These are phyloP conservation scores for Taphrina confusa DNA, from an alignment of 1,139 yeast species.

Conservation along the genomic window DNA sequence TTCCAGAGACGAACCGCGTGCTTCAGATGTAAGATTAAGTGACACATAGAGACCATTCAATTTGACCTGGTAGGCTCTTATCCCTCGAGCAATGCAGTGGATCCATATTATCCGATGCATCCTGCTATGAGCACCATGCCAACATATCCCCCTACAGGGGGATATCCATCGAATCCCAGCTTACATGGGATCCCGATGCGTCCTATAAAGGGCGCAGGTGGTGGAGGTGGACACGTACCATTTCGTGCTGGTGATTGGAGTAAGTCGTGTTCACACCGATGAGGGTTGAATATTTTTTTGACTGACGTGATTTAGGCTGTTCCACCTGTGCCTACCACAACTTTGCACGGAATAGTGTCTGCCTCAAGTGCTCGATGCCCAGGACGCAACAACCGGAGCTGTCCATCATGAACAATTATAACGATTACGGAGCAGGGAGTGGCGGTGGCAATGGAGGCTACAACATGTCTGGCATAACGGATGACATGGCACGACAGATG, in stretches of 20 bases:
- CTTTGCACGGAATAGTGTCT: conserved; percentile 70
- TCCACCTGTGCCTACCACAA: conserved; percentile 85
- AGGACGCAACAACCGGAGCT: conserved; percentile 1
- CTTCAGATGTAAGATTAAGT: conserved; percentile 87
- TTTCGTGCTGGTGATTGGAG: conserved; percentile 98
- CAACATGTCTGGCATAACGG: conserved; percentile 6
- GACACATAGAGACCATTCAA: no score
- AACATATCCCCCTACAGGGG: conserved; percentile 1
- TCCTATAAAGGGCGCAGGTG: conserved; percentile 52
- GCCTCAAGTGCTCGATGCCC: conserved; percentile 36
- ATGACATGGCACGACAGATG: conserved; percentile 11
- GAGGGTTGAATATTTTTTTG: not conserved
- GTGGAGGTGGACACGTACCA: conserved; percentile 50
- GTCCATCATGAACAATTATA: not conserved
- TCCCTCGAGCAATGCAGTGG: conserved; percentile 35
- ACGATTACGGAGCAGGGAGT: not conserved
- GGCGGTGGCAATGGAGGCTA: not conserved
- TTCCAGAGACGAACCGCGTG: conserved; percentile 94
- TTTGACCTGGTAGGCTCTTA: conserved; percentile 12
- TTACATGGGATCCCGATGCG: conserved; percentile 1
- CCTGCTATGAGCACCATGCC: conserved; percentile 23
- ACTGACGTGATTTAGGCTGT: conserved; percentile 13
- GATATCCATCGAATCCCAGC: not conserved
- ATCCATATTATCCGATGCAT: conserved; percentile 15
- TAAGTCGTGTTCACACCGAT: not conserved